A percentile compares a stretch with the other conserved stretches of the same genome.
Evolutionary conservation across 2,329 filamentous ascomycete species (phyloP).

Genomic region (Ophidiomyces ophidiicola): DNA sequence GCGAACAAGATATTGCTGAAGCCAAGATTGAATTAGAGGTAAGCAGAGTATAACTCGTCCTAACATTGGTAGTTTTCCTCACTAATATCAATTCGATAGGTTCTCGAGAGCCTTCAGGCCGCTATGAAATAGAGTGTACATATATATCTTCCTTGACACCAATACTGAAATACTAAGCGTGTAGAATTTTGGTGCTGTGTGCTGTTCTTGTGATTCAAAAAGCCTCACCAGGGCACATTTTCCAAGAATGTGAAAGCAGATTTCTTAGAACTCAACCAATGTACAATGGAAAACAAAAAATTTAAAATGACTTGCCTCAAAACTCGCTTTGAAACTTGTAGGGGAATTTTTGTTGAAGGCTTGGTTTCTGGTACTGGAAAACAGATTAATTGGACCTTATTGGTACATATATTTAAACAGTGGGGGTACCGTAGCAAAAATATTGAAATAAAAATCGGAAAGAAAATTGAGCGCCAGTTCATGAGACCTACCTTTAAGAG

Average conservation of each 20-base stretch:
- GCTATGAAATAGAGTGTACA: constrained; percentile 39
- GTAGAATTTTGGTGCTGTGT: constrained; percentile 12
- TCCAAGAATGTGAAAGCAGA: too few species aligned
- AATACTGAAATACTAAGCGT: constrained; percentile 8
- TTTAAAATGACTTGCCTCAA: too few species aligned
- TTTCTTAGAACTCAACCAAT: too few species aligned
- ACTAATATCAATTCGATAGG: constrained; percentile 24
- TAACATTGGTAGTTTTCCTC: background rate
- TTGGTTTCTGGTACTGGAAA: too few species aligned
- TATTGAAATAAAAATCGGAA: background rate
- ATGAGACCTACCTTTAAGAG: constrained; percentile 1
- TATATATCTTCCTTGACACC: constrained; percentile 24
- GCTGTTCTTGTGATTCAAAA: background rate
- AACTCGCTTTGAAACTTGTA: too few species aligned
- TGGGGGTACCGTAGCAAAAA: too few species aligned
- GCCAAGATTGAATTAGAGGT: constrained; percentile 99
- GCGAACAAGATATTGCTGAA: constrained; percentile 95
- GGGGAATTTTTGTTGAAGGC: too few species aligned
- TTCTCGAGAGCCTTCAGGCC: constrained; percentile 40
- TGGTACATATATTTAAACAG: too few species aligned
- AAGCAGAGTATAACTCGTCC: constrained; percentile 23
- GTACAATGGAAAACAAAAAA: too few species aligned
- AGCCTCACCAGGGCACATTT: too few species aligned
- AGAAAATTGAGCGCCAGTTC: background rate
- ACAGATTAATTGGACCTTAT: too few species aligned